Evolutionary conservation across 345 rosid species (phyloP).

Genomic region (Cardamine occulta): DNA sequence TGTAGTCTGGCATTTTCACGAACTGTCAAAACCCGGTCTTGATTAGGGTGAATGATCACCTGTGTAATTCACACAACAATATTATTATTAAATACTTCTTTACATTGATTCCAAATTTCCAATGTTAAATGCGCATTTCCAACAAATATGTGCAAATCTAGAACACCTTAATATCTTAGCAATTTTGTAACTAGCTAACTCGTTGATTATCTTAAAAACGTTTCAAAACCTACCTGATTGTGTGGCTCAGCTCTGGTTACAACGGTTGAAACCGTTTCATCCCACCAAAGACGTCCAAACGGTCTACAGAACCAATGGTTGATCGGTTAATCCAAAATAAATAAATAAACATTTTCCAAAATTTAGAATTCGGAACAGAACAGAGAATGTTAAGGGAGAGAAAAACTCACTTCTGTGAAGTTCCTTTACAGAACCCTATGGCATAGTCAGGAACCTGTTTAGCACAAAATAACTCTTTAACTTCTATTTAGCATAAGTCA

Average conservation of each 20-base stretch:
- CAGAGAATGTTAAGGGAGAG: background rate
- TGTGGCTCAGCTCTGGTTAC: constrained; percentile 81
- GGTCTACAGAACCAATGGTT: constrained; percentile 49
- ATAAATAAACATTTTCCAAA: background rate
- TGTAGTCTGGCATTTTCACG: constrained; percentile 79
- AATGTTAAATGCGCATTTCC: too few species aligned
- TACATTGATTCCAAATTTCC: too few species aligned
- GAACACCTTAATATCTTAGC: background rate
- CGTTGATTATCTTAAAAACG: background rate
- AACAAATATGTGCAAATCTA: background rate
- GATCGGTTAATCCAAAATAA: background rate
- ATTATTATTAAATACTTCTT: too few species aligned
- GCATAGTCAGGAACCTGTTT: constrained; percentile 47
- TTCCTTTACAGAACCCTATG: constrained; percentile 33
- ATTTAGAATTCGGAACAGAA: background rate
- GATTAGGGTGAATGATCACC: constrained; percentile 68
- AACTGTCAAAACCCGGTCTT: constrained; percentile 66
- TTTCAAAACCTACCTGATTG: constrained; percentile 55
- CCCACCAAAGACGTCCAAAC: constrained; percentile 90
- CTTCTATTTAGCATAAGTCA: background rate
- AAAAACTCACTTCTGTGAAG: constrained; percentile 47
- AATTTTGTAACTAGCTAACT: background rate
- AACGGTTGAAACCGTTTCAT: constrained; percentile 81
- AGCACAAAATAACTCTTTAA: background rate
- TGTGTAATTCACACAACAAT: constrained; percentile 14